Evolutionary conservation across 495 filamentous ascomycete species (phyloP).

Genomic region (Daldinia concentrica): DNA sequence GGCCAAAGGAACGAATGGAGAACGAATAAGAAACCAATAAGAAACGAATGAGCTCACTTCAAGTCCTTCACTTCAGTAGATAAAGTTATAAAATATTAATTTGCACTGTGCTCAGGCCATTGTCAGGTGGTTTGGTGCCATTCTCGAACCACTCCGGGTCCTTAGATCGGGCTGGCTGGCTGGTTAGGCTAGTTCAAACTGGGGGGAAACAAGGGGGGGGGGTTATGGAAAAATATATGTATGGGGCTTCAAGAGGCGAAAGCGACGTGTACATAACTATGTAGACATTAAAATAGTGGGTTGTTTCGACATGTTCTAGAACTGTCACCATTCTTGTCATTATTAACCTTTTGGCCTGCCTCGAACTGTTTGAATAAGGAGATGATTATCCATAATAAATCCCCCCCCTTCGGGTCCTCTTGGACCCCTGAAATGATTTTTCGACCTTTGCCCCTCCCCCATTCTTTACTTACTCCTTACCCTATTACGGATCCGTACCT

Average conservation of each 20-base stretch:
- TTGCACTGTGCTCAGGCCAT: slow-evolving; percentile 45
- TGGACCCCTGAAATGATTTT: slow-evolving; percentile 1
- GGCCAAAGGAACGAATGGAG: neutral
- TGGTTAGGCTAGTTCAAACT: neutral
- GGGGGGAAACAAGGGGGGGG: neutral
- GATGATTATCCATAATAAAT: neutral
- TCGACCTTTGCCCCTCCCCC: neutral
- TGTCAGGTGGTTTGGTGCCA: slow-evolving; percentile 43
- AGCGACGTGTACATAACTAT: slow-evolving; percentile 30
- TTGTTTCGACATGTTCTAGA: slow-evolving; percentile 41
- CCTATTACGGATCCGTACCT: neutral
- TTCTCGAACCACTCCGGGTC: slow-evolving; percentile 44
- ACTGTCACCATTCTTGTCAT: slow-evolving; percentile 8
- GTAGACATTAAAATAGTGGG: slow-evolving; percentile 28
- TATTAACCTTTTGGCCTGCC: neutral
- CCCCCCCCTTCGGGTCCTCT: neutral
- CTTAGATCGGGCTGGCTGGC: slow-evolving; percentile 7
- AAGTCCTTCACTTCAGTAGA: neutral
- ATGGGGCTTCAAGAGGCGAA: slow-evolving; percentile 14
- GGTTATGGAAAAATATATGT: neutral
- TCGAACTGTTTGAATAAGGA: neutral
- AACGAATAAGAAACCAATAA: too few species aligned
- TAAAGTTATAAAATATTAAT: slow-evolving; percentile 1
- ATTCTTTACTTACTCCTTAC: slow-evolving; percentile 1
- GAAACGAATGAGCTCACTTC: slow-evolving; percentile 21